Base-by-base conservation (phyloP, 306 rosid species). In the Canavalia gladiata region DNA sequence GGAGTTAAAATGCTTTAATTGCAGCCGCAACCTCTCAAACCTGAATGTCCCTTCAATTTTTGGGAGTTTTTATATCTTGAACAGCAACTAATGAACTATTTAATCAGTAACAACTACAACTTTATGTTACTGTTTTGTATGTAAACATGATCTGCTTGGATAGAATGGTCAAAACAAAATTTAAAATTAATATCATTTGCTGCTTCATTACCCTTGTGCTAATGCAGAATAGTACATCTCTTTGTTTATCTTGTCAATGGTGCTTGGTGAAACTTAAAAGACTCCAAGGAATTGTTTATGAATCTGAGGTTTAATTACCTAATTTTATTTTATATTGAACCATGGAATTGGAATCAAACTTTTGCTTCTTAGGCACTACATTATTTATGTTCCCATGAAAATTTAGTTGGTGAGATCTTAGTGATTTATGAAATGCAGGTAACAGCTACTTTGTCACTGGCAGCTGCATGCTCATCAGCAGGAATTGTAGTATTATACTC, bases 391-490 rank as follows among this genome's bases (percentile, higher is more conserved):
- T 77, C 50, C 66, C 60, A 72, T 45, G 49, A 56, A 72, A 71
- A 52, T 7, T 64, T 49, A 63, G 69, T 43, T 7, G 33, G 52
- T 79, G 37, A 77, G 51, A 18, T 68, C 73, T 28, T 76, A 34
- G 59, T 50, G 54, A 45, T 64, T 54, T 81, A 63, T 89, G 75
- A 42, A 81, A 77, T 81, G 84, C 93, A 95, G 98, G 97, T 95
- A 79, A 95, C 99, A 5, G 90, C 97, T 56, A 87, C 92, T 84
- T 84, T 95, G 76, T 90, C 99, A 67, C 90, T 95, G 8, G 97
- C 99, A 10, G 99, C 97, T 7, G 99, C 96, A 18, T 90, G 99
- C 84, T 89, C 99, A 13, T 93, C 98, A 2, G 92, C 97, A 1
- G 99, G 96, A 81, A 84, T 95, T 50, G 57, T 83, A 39, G 86